These are phyloP conservation scores for Fusarium foetens DNA, from an alignment of 2,329 filamentous ascomycete species.

Conservation along the genomic window DNA sequence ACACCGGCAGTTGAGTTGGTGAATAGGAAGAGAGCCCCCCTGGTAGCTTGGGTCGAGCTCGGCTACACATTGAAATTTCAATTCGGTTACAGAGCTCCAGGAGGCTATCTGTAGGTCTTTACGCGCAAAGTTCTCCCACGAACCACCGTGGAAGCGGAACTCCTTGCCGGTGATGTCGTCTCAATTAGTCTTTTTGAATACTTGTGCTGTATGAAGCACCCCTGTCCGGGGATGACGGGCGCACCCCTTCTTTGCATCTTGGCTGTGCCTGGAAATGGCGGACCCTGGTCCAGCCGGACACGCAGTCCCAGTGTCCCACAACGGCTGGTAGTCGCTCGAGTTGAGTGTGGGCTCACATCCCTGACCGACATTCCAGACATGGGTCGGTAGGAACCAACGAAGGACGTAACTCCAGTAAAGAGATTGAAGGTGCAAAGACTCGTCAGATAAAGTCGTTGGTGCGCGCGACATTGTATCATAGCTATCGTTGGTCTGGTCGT, in stretches of 20 bases:
- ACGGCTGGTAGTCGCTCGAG: slow-evolving; percentile 27
- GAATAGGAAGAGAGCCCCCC: slow-evolving; percentile 34
- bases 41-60: slow-evolving; percentile 35
- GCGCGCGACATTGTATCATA: slow-evolving; percentile 40
- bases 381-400: slow-evolving; percentile 41
- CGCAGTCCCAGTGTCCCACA: slow-evolving; percentile 37
- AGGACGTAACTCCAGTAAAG: slow-evolving; percentile 47
- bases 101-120: slow-evolving; percentile 28
- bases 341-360: slow-evolving; percentile 43
- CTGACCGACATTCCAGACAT: slow-evolving; percentile 47
- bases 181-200: slow-evolving; percentile 31
- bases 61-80: slow-evolving; percentile 19
- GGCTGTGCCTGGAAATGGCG: slow-evolving; percentile 43
- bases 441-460: slow-evolving; percentile 41
- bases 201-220: slow-evolving; percentile 8
- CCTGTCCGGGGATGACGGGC: slow-evolving; percentile 43
- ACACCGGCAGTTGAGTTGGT: slow-evolving; percentile 42
- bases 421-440: slow-evolving; percentile 46
- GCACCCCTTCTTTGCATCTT: slow-evolving; percentile 38
- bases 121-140: slow-evolving; percentile 33
- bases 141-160: slow-evolving; percentile 47
- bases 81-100: slow-evolving; percentile 23
- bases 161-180: slow-evolving; percentile 44
- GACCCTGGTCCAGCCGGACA: slow-evolving; percentile 30
- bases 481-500: slow-evolving; percentile 38